phyloP scores from a whole-genome alignment of 2,329 filamentous ascomycete genomes.

The Ascochyta pisi region DNA sequence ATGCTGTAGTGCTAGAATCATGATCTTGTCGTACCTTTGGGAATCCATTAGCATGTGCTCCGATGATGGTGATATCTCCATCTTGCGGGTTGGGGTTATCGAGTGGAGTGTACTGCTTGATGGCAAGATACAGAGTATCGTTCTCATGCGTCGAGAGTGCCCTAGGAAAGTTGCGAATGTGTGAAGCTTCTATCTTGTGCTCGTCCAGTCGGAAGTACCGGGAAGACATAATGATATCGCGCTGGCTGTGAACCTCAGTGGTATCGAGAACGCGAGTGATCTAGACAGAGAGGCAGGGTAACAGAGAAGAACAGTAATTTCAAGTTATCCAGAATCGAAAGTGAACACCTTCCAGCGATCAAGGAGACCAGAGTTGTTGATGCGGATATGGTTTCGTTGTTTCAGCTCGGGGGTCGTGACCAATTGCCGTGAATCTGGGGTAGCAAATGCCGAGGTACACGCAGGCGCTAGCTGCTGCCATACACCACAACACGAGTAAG shows the following conservation, averaged over 20 bases:
- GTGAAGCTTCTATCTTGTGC: slow-evolving; percentile 70
- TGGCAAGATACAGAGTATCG: slow-evolving; percentile 72
- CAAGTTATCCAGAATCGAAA: no score
- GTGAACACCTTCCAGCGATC: no score
- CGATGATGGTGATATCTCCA: slow-evolving; percentile 85
- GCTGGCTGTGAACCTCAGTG: background rate
- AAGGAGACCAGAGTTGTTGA: background rate
- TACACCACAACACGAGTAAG: background rate
- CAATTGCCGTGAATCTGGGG: slow-evolving; percentile 35
- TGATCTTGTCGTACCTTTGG: slow-evolving; percentile 68
- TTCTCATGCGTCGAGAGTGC: slow-evolving; percentile 77
- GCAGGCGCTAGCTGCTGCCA: background rate
- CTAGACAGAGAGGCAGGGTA: background rate
- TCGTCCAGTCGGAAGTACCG: slow-evolving; percentile 70
- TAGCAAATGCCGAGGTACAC: slow-evolving; percentile 33
- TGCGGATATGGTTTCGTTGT: background rate
- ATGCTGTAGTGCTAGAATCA: background rate
- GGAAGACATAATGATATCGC: slow-evolving; percentile 44
- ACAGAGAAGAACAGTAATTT: background rate
- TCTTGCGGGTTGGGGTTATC: slow-evolving; percentile 71
- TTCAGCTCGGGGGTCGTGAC: slow-evolving; percentile 24
- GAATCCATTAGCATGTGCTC: slow-evolving; percentile 89
- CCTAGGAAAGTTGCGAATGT: slow-evolving; percentile 82
- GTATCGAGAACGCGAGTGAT: background rate
- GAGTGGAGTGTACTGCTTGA: slow-evolving; percentile 88